Evolutionary conservation across 2,329 filamentous ascomycete species (phyloP), one percentile per base, ranked within the genome.

Genomic region (Aspergillus alliaceus): DNA sequence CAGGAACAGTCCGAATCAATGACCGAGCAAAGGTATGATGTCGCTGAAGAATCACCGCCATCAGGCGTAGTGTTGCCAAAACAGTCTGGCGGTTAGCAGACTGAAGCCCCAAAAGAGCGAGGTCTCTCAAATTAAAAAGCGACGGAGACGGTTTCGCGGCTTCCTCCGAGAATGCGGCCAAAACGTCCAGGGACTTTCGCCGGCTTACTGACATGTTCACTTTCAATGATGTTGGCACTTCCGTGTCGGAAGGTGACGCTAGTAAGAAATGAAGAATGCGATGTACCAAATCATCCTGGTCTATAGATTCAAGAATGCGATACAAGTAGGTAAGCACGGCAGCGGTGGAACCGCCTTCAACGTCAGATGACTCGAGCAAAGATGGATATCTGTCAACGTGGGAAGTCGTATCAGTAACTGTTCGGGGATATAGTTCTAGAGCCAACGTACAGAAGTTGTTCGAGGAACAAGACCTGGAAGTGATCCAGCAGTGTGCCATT

Each of bases 311-410:
- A 6, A 99, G 82, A 54, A 98, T 96, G 40, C 90, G 89, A 57
- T 90, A 89, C 34, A 99, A 82, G 72, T 99, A 98, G 2, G 93
- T 97, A 61, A 98, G 81, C 12, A 99, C 95, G 3, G 95, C 95
- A 22, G 98, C 92, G 0, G 95, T 96, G 6, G 95, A 99, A 53
- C 95, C 95, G 63, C 93, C 95, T 74, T 98, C 93, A 37, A 96
- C 90, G 77, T 99, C 95, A 1, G 95, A 98, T 9, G 95, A 99
- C 74, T 99, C 93, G 14, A 99, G 82, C 31, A 99, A 81, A 1
- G 96, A 99, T 2, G 95, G 95, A 72, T 99, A 96, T 77, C 91
- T 95, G 62, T 2, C 20, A 15, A 44, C 8, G 15, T 7, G 27
- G 14, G 9, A 44, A 4, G 22, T 49, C 6, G 44, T 11, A 15